phyloP scores from a whole-genome alignment of 805 yeast genomes.

The Priceomyces carsonii region DNA sequence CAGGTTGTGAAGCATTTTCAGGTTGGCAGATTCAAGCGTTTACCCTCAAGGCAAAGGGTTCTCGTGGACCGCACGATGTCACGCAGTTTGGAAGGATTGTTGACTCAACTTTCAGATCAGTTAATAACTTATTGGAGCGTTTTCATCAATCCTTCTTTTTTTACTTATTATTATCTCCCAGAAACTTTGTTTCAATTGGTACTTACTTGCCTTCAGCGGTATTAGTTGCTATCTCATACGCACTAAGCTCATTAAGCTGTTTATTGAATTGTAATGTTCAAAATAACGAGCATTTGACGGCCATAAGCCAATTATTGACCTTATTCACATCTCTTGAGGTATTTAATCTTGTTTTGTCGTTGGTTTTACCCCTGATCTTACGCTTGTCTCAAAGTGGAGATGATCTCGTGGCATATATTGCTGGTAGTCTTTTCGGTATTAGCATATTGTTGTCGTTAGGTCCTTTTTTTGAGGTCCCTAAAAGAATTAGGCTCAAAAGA shows the following conservation, averaged over 20 bases:
- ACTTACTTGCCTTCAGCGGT: conserved; percentile 88
- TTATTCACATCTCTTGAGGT: conserved; percentile 30
- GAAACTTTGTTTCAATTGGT: conserved; percentile 86
- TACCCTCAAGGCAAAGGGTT: conserved; percentile 71
- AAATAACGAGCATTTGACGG: conserved; percentile 17
- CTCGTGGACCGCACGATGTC: conserved; percentile 64
- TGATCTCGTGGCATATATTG: conserved; percentile 13
- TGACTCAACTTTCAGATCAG: conserved; percentile 84
- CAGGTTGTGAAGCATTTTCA: conserved; percentile 86
- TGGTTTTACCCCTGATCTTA: conserved; percentile 22
- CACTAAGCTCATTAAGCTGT: conserved; percentile 64
- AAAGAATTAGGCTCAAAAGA: conserved; percentile 15
- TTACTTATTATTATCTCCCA: conserved; percentile 78
- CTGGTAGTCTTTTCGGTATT: conserved; percentile 16
- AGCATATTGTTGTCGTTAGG: conserved; percentile 14
- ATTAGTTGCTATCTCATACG: conserved; percentile 65
- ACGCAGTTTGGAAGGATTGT: conserved; percentile 90
- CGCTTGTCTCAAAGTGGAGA: conserved; percentile 13
- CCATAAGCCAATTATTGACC: conserved; percentile 24
- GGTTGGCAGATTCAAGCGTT: conserved; percentile 96
- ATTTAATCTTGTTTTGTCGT: conserved; percentile 19
- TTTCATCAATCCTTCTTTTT: conserved; percentile 97
- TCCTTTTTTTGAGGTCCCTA: conserved; percentile 11
- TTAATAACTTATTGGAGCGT: conserved; percentile 89
- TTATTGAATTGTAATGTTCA: conserved; percentile 46